Base-by-base conservation (phyloP, 1,284 basidiomycete genomes). In the Microbotryomycetes sp. region DNA sequence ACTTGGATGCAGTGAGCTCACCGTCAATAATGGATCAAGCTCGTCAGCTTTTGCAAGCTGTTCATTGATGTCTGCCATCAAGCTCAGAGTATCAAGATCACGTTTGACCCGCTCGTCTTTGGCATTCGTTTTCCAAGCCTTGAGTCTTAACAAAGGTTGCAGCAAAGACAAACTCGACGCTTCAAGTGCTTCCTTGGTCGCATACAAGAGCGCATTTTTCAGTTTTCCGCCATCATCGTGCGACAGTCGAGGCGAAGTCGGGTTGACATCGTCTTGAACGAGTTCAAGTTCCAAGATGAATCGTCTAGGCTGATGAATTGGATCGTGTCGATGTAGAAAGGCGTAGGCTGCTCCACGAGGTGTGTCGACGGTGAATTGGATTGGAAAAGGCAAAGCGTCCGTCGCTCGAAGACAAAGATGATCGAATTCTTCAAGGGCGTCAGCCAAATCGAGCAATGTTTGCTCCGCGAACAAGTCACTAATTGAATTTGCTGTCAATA, bases 201-300 rank as follows among this genome's bases (percentile, higher is more conserved):
- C 36, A 9, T 42, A 12, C 19, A 19, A 9, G 12, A 42, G 36
- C 9, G 36, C 12, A 42, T 42, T 19, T 19, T 12, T 9, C 36
- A 12, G 12, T 12, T 9, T 9, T 12, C 12, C 9, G 36, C 36
- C 36, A 19, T 42, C 36, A 42, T 9, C 12, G 12, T 9, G 36
- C n/a, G n/a, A n/a, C n/a, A n/a, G n/a, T n/a, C n/a, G n/a, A 42
- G 36, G 36, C 36, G 36, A 12, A 12, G 36, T 19, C 12, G 36
- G 36, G 12, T 42, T 9, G 12, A 9, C 12, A 9, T 42, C 36
- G 19, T 42, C 89, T 53, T 79, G 76, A 71, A 91, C 87, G 25
- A 90, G 80, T 75, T 92, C 90, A 67, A 92, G 89, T 73, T 93
- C 90, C 70, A 92, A 81, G 36, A 89, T 80, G 68, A 89, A 82